Evolutionary conservation across 768 basidiomycete genomes (phyloP), one percentile per base, ranked within the genome.

Genomic region (Phlegmacium glaucopus): DNA sequence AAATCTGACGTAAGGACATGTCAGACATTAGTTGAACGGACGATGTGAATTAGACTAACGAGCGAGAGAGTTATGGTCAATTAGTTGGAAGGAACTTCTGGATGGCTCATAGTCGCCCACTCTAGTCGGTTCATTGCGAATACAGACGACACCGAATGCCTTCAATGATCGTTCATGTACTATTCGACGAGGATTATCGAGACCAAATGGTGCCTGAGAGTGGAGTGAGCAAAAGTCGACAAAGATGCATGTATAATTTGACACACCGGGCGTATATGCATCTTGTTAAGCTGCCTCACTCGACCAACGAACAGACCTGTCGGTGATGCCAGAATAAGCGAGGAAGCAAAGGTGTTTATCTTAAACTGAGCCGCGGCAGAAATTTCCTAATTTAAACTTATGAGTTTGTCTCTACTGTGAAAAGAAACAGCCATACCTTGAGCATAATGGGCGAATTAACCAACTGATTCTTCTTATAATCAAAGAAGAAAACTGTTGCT

Each of bases 201-300:
- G 68, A 3, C 90, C 91, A 9, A 94, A 67, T 18, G 80, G 73
- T 25, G 90, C 69, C 90, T 92, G 37, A 9, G 34, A 29, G 9
- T 44, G 22, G n/a, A 18, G 55, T 34, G 37, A 39, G 12, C 27
- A 34, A 29, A 29, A 27, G 44, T 34, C 55, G 16, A 51, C 30
- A 44, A 43, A 42, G 26, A 18, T 16, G 29, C 49, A 37, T 42
- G 46, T 8, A 27, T 42, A 11, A 54, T 38, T 12, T 32, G 30
- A 27, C 78, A 52, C 61, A 90, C 90, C 29, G 89, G 79, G 47
- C 83, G 82, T 39, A 94, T 82, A 56, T 94, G 87, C 62, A 93
- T 74, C 62, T 88, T 89, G 52, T 88, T 80, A 9, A 91, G 69
- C 49, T 85, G 77, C 27, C 72, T 68, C 10, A 91, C 75, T 5